phyloP scores from a whole-genome alignment of 441 rosid genomes.

The Codiaeum variegatum region DNA sequence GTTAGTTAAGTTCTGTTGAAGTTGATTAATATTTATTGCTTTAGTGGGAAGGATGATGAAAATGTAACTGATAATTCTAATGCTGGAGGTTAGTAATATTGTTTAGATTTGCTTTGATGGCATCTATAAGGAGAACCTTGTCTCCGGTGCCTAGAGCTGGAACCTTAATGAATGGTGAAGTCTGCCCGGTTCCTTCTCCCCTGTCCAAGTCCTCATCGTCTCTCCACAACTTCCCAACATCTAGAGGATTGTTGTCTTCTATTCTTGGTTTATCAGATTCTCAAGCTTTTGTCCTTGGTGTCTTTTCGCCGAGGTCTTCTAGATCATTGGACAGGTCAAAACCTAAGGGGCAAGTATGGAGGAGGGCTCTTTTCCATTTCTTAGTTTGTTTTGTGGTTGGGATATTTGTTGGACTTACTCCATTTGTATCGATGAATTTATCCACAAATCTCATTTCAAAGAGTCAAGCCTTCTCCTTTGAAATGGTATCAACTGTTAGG shows the following conservation, averaged over 20 bases:
- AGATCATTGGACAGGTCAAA: constrained; percentile 45
- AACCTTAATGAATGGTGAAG: constrained; percentile 41
- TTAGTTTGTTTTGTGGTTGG: constrained; percentile 48
- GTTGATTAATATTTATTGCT: constrained; percentile 8
- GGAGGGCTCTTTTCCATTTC: constrained; percentile 46
- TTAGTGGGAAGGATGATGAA: constrained; percentile 6
- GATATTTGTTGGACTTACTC: constrained; percentile 49
- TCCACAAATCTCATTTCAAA: constrained; percentile 28
- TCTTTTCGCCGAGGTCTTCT: constrained; percentile 38
- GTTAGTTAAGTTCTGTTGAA: not conserved
- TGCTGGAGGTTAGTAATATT: not conserved
- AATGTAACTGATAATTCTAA: not conserved
- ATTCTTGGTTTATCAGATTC: constrained; percentile 37
- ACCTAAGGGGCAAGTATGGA: constrained; percentile 47
- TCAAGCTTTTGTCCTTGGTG: constrained; percentile 32
- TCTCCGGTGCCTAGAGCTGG: constrained; percentile 58
- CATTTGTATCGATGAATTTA: constrained; percentile 35
- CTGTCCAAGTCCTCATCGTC: constrained; percentile 47
- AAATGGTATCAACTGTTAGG: constrained; percentile 29
- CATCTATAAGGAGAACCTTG: constrained; percentile 56
- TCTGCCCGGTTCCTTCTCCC: constrained; percentile 51
- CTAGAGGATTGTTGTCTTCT: constrained; percentile 40
- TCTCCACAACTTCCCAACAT: constrained; percentile 32
- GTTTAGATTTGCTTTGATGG: constrained; percentile 32
- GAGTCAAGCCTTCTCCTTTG: constrained; percentile 41